phyloP scores from a whole-genome alignment of 2,329 filamentous ascomycete genomes.

The Fusarium veterinarium region DNA sequence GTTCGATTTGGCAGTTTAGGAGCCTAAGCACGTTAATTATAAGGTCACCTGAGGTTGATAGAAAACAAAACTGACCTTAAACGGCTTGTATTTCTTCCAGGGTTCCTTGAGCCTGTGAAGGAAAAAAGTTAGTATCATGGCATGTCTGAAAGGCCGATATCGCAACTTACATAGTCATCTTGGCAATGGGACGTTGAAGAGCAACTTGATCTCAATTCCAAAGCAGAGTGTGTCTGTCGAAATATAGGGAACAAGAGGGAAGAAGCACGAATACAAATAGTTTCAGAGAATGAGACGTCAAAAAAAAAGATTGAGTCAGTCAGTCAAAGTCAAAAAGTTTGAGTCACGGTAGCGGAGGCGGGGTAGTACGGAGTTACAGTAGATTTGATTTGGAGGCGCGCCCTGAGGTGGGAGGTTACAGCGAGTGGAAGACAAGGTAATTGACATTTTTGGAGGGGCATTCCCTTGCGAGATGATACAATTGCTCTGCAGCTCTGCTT shows the following conservation, averaged over 20 bases:
- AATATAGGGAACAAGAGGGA: background rate
- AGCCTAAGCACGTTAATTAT: conserved; percentile 13
- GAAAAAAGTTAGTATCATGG: conserved; percentile 7
- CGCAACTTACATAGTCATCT: conserved; percentile 28
- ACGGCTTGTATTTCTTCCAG: conserved; percentile 80
- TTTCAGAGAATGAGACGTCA: conserved; percentile 5
- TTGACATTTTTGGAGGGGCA: conserved; percentile 21
- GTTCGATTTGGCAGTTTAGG: conserved; percentile 73
- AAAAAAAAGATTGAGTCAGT: conserved; percentile 28
- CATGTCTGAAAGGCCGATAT: conserved; percentile 7
- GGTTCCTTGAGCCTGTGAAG: conserved; percentile 75
- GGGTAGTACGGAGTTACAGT: conserved; percentile 9
- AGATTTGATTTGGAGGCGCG: conserved; percentile 11
- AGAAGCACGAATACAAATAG: conserved; percentile 21
- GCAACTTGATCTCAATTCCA: conserved; percentile 10
- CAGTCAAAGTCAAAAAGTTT: conserved; percentile 25
- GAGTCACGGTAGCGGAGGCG: conserved; percentile 26
- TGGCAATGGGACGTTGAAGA: background rate
- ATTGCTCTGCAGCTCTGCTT: background rate
- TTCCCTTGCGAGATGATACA: background rate
- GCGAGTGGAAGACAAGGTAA: background rate
- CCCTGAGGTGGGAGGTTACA: background rate
- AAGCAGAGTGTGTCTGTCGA: conserved; percentile 4
- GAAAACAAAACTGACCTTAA: conserved; percentile 48
- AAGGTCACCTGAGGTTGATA: conserved; percentile 47